A percentile compares a stretch with the other conserved stretches of the same genome.
Conservation (phyloP, 108 stramenopile species). For the Conticribra weissflogii region DNA sequence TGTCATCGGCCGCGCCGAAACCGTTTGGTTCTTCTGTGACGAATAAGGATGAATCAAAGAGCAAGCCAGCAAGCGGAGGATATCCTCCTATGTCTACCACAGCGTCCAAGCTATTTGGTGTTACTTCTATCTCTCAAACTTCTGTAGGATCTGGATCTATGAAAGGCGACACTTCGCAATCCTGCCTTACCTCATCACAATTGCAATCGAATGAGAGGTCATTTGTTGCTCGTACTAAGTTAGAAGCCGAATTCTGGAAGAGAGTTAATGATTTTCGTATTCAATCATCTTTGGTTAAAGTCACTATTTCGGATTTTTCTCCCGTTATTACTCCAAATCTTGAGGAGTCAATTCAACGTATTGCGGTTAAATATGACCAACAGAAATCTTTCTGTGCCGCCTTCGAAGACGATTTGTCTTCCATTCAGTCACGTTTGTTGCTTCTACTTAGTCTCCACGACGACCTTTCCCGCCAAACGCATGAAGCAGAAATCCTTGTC, state of each 20-base stretch:
- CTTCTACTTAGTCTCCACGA: constrained; percentile 47
- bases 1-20: constrained; percentile 27
- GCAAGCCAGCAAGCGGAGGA: neutral
- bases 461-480: constrained; percentile 52
- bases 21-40: constrained; percentile 8
- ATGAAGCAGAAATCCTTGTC: constrained; percentile 39
- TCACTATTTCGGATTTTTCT: too few species aligned
- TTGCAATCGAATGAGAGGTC: neutral
- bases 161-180: neutral
- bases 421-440: constrained; percentile 26
- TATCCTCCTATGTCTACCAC: constrained; percentile 49
- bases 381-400: constrained; percentile 27
- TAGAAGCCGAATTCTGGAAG: constrained; percentile 46
- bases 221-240: too few species aligned
- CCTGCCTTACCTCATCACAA: neutral
- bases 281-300: too few species aligned
- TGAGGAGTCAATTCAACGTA: constrained; percentile 23
- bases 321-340: too few species aligned
- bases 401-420: constrained; percentile 22
- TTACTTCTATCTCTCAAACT: constrained; percentile 5
- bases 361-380: constrained; percentile 31
- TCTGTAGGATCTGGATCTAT: neutral
- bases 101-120: constrained; percentile 46
- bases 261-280: too few species aligned
- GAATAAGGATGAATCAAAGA: constrained; percentile 14